Evolutionary conservation across 352 stramenopile species (phyloP).

Genomic region (Pythium rishiriense): DNA sequence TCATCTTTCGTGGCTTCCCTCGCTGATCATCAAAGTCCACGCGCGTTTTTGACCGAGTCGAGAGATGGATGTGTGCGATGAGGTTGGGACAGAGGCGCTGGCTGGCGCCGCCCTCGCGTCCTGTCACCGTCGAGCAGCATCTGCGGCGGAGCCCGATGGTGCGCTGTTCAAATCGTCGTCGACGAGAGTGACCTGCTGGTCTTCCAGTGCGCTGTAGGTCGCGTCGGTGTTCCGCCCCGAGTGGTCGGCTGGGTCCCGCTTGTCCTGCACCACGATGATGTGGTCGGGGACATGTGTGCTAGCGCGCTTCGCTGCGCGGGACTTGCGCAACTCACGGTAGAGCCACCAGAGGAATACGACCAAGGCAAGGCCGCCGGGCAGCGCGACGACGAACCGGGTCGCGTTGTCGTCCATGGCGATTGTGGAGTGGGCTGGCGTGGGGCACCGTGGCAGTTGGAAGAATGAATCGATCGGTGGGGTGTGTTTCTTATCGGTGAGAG

Average conservation of each 20-base stretch:
- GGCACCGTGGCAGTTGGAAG: background rate
- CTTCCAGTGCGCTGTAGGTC: background rate
- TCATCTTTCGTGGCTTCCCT: background rate
- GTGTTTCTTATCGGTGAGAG: background rate
- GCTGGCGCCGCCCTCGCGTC: too few species aligned
- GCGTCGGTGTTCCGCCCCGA: background rate
- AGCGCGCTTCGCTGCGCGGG: background rate
- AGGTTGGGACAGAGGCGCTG: too few species aligned
- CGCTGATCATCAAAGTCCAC: background rate
- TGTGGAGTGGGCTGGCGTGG: background rate
- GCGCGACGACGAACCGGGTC: slow-evolving; percentile 10
- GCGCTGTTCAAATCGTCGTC: background rate
- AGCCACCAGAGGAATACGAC: slow-evolving; percentile 25
- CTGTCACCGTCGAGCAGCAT: too few species aligned
- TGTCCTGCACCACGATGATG: slow-evolving; percentile 23
- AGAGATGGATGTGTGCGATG: too few species aligned
- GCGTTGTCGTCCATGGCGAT: slow-evolving; percentile 4
- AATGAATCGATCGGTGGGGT: background rate
- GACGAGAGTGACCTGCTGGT: background rate
- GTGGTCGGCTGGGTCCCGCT: background rate
- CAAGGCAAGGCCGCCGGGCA: slow-evolving; percentile 20
- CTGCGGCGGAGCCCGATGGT: too few species aligned
- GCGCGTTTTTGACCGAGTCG: too few species aligned
- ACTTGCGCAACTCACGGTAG: slow-evolving; percentile 1
- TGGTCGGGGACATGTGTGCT: background rate